Evolutionary conservation across 192 early-diverging fungal genomes (phyloP), one percentile per base, ranked within the genome.

Genomic region (Obelidium mucronatum): DNA sequence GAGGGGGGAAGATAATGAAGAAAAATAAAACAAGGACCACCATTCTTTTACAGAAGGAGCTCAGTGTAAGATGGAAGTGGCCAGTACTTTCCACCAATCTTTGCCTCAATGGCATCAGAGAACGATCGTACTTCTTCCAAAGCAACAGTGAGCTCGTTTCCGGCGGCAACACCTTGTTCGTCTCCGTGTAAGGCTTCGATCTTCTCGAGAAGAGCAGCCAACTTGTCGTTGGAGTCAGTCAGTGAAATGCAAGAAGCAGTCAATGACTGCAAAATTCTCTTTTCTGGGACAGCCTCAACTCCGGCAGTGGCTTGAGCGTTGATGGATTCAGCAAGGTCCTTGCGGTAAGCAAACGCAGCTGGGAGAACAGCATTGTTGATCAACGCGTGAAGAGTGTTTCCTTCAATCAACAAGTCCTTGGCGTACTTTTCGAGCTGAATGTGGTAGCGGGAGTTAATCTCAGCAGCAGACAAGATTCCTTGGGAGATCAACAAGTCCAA

Each of bases 31-130:
- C 48, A 51, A 51, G 22, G 22, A 51, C 48, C 48, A 8, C 48
- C 48, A 51, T 51, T 51, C 48, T 13, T 31, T 64, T 56, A 71
- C 15, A 71, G 28, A 5, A 72, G 34, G 24, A 98, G 90, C 87
- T 98, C 96, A 35, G 92, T 90, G 89, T 98, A 98, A 86, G 95
- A 97, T 83, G 97, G 97, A 82, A 94, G 91, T 35, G 95, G 95
- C 95, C 96, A 99, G 85, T 85, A 89, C 90, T 95, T 96, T 89
- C 98, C 95, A 34, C 92, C 90, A 54, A 94, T 87, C 33, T 92
- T 58, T n/a, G 78, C 63, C 85, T 99, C 96, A 37, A 99, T 77
- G 48, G 74, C 74, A 78, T 97, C 96, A 44, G 91, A 89, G 19
- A 85, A 78, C 5, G 61, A 53, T 67, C 97, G 90, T 51, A 90